Base-by-base conservation (phyloP, 768 basidiomycete species). In the Termitomyces sp. region DNA sequence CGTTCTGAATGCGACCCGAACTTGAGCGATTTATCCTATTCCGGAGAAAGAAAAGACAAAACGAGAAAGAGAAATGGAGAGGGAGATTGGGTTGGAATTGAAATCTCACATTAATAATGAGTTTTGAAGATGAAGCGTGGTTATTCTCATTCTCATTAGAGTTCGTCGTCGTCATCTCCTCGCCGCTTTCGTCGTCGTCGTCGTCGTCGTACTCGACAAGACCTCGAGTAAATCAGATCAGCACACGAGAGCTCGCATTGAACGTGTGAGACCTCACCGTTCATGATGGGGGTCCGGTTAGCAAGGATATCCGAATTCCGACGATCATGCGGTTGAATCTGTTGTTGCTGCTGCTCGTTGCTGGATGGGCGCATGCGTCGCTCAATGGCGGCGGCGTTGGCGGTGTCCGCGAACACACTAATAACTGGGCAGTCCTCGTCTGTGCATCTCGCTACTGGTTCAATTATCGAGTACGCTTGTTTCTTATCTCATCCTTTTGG, bases 361-460 rank as follows among this genome's bases (percentile, higher is more conserved):
- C 30, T 32, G 34, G 4, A n/a, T n/a, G n/a, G n/a, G n/a, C n/a
- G n/a, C n/a, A n/a, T n/a, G n/a, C n/a, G n/a, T n/a, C n/a, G n/a
- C n/a, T n/a, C n/a, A n/a, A n/a, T 71, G 30, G 56, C 73, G 49
- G 71, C 34, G 11, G 4, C 12, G 34, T 4, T 3, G 34, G 3
- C 12, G 34, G 34, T 2, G 34, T 12, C 34, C 34, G 11, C 34
- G 67, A 68, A 30, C 93, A 97, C 66, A 97, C 96, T 6, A 99
- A 98, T 66, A 98, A 98, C 68, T 99, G 97, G 97, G 97, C 97
- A 1, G 95, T 99, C 5, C 76, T 98, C 35, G 95, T 98, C 4
- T 95, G 90, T 63, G 80, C 97, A 1, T 97, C 94, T 5, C 69
- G 95, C 55, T 96, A 95, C 68, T 98, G 95, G 95, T 99, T 99